These are phyloP conservation scores for Cutaneotrichosporon sp. DNA, from an alignment of 1,284 basidiomycete genomes.

Conservation along the genomic window DNA sequence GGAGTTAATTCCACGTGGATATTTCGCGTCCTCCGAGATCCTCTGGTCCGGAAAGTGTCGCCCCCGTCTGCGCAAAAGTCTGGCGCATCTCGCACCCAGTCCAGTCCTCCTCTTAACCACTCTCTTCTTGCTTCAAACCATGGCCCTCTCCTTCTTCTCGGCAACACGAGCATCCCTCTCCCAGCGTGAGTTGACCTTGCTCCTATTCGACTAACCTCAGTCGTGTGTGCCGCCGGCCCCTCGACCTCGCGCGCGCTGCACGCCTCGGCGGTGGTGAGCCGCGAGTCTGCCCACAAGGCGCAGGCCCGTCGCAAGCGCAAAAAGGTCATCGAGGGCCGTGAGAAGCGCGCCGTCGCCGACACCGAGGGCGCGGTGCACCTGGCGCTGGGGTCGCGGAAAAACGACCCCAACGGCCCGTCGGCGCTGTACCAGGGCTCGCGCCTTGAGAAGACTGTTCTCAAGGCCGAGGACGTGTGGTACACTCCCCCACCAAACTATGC, in stretches of 20 bases:
- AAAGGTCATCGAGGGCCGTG: constrained; percentile 19
- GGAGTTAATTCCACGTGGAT: constrained; percentile 2
- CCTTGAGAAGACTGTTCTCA: constrained; percentile 30
- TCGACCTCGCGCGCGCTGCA: constrained; percentile 8
- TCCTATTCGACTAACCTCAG: background rate
- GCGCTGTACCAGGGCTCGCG: constrained; percentile 36
- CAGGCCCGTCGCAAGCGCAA: constrained; percentile 21
- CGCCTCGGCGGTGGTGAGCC: constrained; percentile 9
- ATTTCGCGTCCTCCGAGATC: background rate
- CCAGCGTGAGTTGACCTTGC: constrained; percentile 2
- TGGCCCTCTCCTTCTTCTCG: constrained; percentile 7
- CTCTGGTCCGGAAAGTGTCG: no score
- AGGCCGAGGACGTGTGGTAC: constrained; percentile 41
- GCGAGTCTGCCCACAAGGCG: constrained; percentile 18
- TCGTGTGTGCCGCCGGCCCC: constrained; percentile 5
- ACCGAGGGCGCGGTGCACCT: constrained; percentile 20
- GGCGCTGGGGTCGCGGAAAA: constrained; percentile 22
- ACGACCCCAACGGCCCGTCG: constrained; percentile 16
- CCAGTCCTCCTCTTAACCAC: background rate
- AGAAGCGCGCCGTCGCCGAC: background rate
- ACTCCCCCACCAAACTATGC: constrained; percentile 42
- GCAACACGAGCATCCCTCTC: background rate
- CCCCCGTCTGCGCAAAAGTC: constrained; percentile 2
- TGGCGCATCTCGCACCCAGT: background rate
- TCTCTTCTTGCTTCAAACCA: constrained; percentile 2